Percentiles rank a stretch among this genome's conserved stretches.
phyloP scores from a whole-genome alignment of 257 asterid genomes.

The Eustoma russellianum region DNA sequence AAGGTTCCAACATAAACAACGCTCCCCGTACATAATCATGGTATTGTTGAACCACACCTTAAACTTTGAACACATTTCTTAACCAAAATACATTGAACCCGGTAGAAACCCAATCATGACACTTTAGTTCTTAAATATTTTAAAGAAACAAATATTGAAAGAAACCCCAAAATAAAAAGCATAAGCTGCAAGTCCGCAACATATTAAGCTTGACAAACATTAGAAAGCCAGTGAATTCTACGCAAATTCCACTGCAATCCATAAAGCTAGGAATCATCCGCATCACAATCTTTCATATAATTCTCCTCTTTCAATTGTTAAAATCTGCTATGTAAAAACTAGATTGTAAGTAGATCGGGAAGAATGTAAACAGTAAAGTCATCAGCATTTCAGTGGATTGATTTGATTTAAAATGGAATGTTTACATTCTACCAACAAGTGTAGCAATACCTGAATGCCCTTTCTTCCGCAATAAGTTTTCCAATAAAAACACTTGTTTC shows the following conservation, averaged over 20 bases:
- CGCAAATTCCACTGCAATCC: too few relatives aligned
- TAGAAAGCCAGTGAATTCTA: not conserved
- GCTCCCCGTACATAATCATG: too few relatives aligned
- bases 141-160: too few relatives aligned
- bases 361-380: not conserved
- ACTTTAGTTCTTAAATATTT: too few relatives aligned
- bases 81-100: too few relatives aligned
- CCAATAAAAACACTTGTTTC: slow-evolving; percentile 76
- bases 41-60: too few relatives aligned
- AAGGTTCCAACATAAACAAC: too few relatives aligned
- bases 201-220: too few relatives aligned
- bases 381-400: not conserved
- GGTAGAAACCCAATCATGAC: too few relatives aligned
- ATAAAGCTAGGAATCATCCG: not conserved
- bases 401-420: not conserved
- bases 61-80: too few relatives aligned
- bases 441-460: slow-evolving; percentile 53
- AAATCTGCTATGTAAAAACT: not conserved
- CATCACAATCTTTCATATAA: not conserved
- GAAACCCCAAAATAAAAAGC: too few relatives aligned
- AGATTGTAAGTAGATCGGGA: not conserved
- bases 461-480: slow-evolving; percentile 82
- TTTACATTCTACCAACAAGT: not conserved
- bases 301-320: not conserved
- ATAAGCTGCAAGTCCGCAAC: too few relatives aligned